Base-by-base conservation (phyloP, 176 grass and related monocot genomes). In the Puccinellia tenuiflora region DNA sequence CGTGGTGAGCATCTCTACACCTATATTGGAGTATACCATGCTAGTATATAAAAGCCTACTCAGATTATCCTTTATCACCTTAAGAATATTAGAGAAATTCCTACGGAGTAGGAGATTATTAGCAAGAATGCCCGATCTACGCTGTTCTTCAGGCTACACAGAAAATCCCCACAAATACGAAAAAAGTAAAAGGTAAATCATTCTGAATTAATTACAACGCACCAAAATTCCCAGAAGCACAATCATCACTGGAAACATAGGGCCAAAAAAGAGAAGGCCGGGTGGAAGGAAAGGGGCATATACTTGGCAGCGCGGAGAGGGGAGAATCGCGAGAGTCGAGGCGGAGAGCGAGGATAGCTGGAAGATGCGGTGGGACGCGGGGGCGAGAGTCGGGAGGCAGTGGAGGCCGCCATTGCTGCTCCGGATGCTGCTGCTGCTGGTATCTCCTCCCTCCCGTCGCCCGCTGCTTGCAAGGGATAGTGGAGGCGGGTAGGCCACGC, bases 231-330 rank as follows among this genome's bases (percentile, higher is more conserved):
- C n/a, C n/a, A n/a, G n/a, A n/a, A n/a, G 25, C 17, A 50, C 20
- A 73, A 50, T 10, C 40, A 73, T 30, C 16, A 11, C 17, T 42
- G 33, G 17, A 68, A 60, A 29, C 56, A 56, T 62, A 77, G 42
- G 39, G 37, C 8, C 33, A 24, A 46, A 60, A 67, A 25, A 6
- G 2, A 34, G 34, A 3, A 50, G 6, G 57, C n/a, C 7, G 60
- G 6, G 26, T 29, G 26, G 9, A 65, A 65, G 43, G 42, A 34
- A 51, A 13, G 29, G 31, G n/a, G 26, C 73, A 31, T 6, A 63
- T 86, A 90, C 88, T 83, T 90, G 79, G 73, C 73, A 24, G 79
- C 88, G 64, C 88, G 83, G n/a, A 83, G 64, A 62, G 64, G 67
- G 29, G 45, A 73, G 83, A 83, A 73, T 9, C 88, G 73, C 73